phyloP scores from a whole-genome alignment of 164 flowering plant genomes.

The Pachysandra terminalis region DNA sequence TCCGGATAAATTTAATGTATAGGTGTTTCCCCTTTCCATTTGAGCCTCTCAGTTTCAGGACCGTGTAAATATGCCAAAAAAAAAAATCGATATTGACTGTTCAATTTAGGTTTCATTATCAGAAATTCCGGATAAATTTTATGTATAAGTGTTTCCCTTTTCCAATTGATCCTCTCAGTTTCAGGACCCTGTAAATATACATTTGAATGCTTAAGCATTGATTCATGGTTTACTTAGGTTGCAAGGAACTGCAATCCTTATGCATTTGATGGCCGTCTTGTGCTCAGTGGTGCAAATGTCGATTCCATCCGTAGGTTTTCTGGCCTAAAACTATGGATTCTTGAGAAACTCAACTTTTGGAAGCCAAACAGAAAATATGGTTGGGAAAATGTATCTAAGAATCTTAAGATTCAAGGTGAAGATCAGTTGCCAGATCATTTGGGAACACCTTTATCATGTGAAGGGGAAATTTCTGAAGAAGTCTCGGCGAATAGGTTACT shows the following conservation, averaged over 20 bases:
- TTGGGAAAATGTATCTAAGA: constrained; percentile 18
- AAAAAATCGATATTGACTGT: no score
- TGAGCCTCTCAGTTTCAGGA: no score
- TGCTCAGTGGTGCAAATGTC: constrained; percentile 19
- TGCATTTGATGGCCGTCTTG: constrained; percentile 17
- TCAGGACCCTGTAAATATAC: not conserved
- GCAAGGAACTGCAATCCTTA: constrained; percentile 8
- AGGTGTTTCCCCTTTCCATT: no score
- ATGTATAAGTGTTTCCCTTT: not conserved
- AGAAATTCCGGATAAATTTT: not conserved
- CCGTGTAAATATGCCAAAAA: no score
- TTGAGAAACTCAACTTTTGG: constrained; percentile 25
- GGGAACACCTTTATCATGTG: constrained; percentile 16
- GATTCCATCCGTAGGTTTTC: constrained; percentile 30
- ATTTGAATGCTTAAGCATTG: not conserved
- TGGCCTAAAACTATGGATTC: constrained; percentile 37
- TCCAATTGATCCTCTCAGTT: not conserved
- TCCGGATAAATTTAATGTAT: no score
- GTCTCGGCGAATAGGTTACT: not conserved
- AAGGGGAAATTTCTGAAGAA: constrained; percentile 13
- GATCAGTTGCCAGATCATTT: constrained; percentile 16
- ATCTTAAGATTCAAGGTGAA: constrained; percentile 24
- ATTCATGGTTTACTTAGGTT: constrained; percentile 12
- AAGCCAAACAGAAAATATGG: constrained; percentile 15
- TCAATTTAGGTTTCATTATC: not conserved